These are phyloP conservation scores for Breynia disticha DNA, from an alignment of 441 rosid genomes.

Conservation along the genomic window DNA sequence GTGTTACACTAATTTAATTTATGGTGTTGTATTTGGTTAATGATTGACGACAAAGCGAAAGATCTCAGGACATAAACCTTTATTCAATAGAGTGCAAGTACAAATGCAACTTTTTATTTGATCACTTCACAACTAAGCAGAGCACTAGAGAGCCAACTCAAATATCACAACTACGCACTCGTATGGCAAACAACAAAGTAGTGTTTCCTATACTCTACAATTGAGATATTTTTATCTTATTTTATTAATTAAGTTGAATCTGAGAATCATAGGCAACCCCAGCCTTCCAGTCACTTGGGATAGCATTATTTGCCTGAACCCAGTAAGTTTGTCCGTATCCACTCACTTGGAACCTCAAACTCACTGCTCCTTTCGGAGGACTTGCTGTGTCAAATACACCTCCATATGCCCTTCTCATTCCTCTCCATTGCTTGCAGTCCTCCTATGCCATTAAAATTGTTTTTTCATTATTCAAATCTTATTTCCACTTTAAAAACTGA, in stretches of 20 bases:
- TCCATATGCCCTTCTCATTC: conserved; percentile 67
- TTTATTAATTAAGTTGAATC: conserved; percentile 34
- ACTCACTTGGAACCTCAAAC: conserved; percentile 41
- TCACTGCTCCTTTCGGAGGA: conserved; percentile 50
- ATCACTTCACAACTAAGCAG: too few species aligned
- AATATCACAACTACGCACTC: too few species aligned
- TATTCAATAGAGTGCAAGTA: too few species aligned
- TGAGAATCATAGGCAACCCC: conserved; percentile 50
- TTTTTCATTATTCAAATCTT: neutral
- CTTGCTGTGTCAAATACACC: conserved; percentile 49
- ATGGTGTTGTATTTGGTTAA: too few species aligned
- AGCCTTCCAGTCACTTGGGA: conserved; percentile 56
- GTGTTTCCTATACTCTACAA: too few species aligned
- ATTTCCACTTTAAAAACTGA: neutral
- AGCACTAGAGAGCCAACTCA: too few species aligned
- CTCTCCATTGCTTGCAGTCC: conserved; percentile 44
- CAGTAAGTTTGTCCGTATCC: conserved; percentile 40
- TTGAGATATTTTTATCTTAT: too few species aligned
- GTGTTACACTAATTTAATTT: too few species aligned
- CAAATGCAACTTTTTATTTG: too few species aligned
- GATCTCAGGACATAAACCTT: too few species aligned
- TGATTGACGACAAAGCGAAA: too few species aligned
- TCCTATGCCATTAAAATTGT: conserved; percentile 23
- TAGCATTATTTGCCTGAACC: conserved; percentile 39
- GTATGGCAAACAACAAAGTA: too few species aligned